phyloP scores from a whole-genome alignment of 139 green algal species.

The Astrephomene gubernaculifera region DNA sequence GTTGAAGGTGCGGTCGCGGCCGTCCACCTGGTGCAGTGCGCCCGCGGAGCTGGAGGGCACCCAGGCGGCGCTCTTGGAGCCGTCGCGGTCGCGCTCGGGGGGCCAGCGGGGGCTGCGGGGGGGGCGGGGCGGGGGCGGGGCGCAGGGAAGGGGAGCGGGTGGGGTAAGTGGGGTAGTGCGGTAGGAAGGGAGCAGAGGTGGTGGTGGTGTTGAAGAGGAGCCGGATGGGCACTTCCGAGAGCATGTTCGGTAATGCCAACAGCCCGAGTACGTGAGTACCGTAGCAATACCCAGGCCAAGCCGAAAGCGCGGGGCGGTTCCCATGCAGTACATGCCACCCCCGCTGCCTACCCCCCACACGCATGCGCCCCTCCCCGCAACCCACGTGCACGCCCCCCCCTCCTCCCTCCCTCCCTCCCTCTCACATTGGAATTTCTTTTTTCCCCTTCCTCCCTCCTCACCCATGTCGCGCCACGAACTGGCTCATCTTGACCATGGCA shows the following conservation, averaged over 20 bases:
- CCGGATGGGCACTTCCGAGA: too few species aligned
- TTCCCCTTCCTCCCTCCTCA: not conserved
- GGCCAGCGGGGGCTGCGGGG: slow-evolving; percentile 15
- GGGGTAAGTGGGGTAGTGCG: too few species aligned
- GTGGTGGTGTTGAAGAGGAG: too few species aligned
- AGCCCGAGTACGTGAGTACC: too few species aligned
- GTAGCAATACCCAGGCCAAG: too few species aligned
- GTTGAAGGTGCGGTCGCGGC: slow-evolving; percentile 45
- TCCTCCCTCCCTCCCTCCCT: not conserved
- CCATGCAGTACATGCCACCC: too few species aligned
- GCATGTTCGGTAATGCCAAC: too few species aligned
- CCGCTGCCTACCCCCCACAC: too few species aligned
- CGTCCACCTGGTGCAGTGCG: slow-evolving; percentile 31
- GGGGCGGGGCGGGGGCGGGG: not conserved
- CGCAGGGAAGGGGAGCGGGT: not conserved
- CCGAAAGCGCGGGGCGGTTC: too few species aligned
- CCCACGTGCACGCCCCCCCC: not conserved
- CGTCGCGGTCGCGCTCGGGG: slow-evolving; percentile 16
- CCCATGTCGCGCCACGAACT: slow-evolving; percentile 41
- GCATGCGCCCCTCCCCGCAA: too few species aligned
- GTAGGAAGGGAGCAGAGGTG: too few species aligned
- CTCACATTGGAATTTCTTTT: not conserved
- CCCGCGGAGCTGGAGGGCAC: slow-evolving; percentile 23
- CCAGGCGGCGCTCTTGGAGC: slow-evolving; percentile 12
- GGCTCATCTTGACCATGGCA: slow-evolving; percentile 43